Evolutionary conservation across 1,139 yeast genomes (phyloP), one percentile per base, ranked within the genome.

Genomic region (Pichia sp.): DNA sequence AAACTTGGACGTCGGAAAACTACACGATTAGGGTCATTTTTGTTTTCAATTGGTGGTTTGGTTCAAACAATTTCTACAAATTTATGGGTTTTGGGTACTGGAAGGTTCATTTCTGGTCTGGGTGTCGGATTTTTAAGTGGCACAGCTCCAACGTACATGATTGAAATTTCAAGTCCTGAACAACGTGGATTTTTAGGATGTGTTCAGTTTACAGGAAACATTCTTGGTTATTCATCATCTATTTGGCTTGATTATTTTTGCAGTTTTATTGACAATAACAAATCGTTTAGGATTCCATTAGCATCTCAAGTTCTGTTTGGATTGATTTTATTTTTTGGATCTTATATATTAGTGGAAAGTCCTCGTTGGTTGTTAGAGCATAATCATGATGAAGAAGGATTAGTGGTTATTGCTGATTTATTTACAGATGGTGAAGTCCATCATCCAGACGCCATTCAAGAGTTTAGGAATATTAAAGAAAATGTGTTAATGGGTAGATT

Each of bases 121-220:
- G 96, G 95, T 14, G 89, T 89, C 35, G 97, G 96, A 11, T 72
- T 86, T 56, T 69, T 89, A 42, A 82, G 94, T n/a, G 86, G 95
- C 6, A 86, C 88, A 40, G 93, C 91, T n/a, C 96, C 97, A 0
- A 86, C 91, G 37, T 89, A 87, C 61, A 96, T 88, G 64, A 76
- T 87, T 6, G 97, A 89, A 60, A 86, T 89, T 46, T 80, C 93
- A 30, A 95, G 95, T 14, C 88, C 96, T 1, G 82, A 83, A 49
- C 85, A 82, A 51, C 71, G 97, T 47, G 97, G 97, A 1, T 77
- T 82, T 55, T 74, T 86, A 43, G 96, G 95, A 0, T 87, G 95
- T 56, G 79, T 88, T 35, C 96, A 89, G 63, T 89, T 88, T 62
- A 85, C 96, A 0, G 96, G 96, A 4, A 88, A 88, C 59, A 81